Base-by-base conservation (phyloP, 306 rosid genomes). In the Vigna nakashimae region DNA sequence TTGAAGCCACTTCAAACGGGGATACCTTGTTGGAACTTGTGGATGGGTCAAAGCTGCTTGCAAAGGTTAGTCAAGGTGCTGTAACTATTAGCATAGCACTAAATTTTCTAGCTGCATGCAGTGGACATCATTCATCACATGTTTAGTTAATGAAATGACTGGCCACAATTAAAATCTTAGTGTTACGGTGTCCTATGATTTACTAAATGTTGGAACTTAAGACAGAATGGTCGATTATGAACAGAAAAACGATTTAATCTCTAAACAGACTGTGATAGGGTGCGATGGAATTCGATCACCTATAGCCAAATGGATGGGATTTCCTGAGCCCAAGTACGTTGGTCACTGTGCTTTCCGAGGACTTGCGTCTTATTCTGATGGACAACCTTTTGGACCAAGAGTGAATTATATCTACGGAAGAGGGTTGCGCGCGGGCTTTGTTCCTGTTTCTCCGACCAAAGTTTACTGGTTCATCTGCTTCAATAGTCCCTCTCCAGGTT, bases 401-500 rank as follows among this genome's bases (percentile, higher is more conserved):
- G 89, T 92, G 75, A 94, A 83, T 72, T 89, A 94, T 73, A 66
- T 90, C 71, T 90, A 94, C 5, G 93, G 97, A 72, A 87, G 83
- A 84, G 97, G 98, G 8, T 70, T 89, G 79, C 92, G 97, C 3
- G 98, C 96, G 1, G 97, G 91, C 22, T 90, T 77, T 76, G 93
- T 92, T 73, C 97, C 97, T 43, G 90, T 94, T 85, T 94, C 98
- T 80, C 82, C 89, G 5, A 85, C 97, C 36, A 92, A 88, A 87
- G 97, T 94, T 49, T 92, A 92, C 87, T 92, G 98, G 98, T 92
- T 94, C 66, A 62, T 94, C 90, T 94, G 97, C 86, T 92, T 87
- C 89, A 92, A 92, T 77, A 78, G 82, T 71, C 50, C 92, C 22
- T 84, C 95, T 15, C 97, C 93, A 90, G 95, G 97, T 93, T 53